phyloP scores from a whole-genome alignment of 2,329 filamentous ascomycete genomes.

The Cladobotryum mycophilum region DNA sequence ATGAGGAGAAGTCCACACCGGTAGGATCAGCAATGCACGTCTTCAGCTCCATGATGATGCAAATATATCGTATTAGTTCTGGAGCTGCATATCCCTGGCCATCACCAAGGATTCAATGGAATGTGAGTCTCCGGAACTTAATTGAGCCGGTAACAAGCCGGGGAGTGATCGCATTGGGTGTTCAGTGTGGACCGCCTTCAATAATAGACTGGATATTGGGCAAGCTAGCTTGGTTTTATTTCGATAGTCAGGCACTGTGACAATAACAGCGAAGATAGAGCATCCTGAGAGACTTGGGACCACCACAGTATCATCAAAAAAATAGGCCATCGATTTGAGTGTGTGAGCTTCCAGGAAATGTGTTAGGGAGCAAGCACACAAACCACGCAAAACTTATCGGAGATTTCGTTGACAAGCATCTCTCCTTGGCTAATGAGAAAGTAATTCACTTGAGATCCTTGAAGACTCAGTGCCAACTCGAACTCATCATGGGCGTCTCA shows the following conservation, averaged over 20 bases:
- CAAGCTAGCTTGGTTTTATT: too few species aligned
- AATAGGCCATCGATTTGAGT: not conserved
- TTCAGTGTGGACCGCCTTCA: not conserved
- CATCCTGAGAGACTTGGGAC: too few species aligned
- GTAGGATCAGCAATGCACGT: too few species aligned
- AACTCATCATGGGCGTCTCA: slow-evolving; percentile 2
- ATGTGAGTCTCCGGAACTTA: not conserved
- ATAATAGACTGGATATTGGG: not conserved
- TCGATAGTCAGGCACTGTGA: too few species aligned
- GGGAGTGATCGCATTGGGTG: not conserved
- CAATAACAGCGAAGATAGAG: too few species aligned
- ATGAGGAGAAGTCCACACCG: not conserved
- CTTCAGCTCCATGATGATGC: not conserved
- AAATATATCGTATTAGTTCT: not conserved
- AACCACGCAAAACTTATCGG: not conserved
- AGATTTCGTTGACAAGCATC: not conserved
- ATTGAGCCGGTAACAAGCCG: not conserved
- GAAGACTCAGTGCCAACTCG: too few species aligned
- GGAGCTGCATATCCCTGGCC: not conserved
- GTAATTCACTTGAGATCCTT: not conserved
- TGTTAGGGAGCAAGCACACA: not conserved
- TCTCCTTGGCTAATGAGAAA: not conserved
- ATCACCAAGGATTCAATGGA: not conserved
- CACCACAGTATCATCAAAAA: not conserved
- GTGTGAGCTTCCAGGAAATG: not conserved